phyloP scores from a whole-genome alignment of 2,329 filamentous ascomycete genomes.

The Fulvia fulva region DNA sequence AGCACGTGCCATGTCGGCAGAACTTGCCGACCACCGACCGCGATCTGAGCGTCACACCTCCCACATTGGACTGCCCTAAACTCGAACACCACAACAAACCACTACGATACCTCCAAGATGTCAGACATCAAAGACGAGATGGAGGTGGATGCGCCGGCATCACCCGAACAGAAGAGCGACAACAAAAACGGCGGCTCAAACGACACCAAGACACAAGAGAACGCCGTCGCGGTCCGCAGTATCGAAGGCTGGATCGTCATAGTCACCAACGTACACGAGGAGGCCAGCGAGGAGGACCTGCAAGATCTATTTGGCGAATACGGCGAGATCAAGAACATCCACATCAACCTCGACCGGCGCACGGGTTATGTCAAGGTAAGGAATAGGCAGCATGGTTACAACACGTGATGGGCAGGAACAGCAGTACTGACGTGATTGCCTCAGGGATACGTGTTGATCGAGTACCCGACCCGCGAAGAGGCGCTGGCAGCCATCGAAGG shows the following conservation, averaged over 20 bases:
- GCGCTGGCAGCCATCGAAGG: conserved; percentile 77
- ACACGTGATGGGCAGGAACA: not conserved
- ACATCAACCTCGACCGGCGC: conserved; percentile 75
- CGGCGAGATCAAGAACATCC: conserved; percentile 82
- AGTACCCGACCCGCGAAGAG: conserved; percentile 75
- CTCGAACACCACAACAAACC: not conserved
- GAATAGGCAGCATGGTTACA: not conserved
- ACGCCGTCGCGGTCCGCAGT: conserved; percentile 76
- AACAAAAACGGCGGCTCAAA: conserved; percentile 17
- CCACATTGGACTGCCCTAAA: not conserved
- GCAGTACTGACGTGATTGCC: conserved; percentile 2
- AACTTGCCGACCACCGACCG: not conserved
- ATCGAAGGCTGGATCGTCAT: conserved; percentile 89
- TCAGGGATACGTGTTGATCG: conserved; percentile 79
- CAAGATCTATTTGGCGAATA: conserved; percentile 79
- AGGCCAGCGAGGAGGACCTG: conserved; percentile 77
- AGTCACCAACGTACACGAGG: conserved; percentile 82
- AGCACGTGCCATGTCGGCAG: not conserved
- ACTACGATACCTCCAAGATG: conserved; percentile 24
- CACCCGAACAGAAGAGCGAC: conserved; percentile 25
- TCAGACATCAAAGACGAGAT: conserved; percentile 44
- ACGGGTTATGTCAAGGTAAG: conserved; percentile 81
- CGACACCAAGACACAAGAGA: conserved; percentile 68
- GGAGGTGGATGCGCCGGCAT: conserved; percentile 51
- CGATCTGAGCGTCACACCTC: not conserved